Conservation (phyloP, 78 protist genomes). For the Dictyostelium citrinum region DNA sequence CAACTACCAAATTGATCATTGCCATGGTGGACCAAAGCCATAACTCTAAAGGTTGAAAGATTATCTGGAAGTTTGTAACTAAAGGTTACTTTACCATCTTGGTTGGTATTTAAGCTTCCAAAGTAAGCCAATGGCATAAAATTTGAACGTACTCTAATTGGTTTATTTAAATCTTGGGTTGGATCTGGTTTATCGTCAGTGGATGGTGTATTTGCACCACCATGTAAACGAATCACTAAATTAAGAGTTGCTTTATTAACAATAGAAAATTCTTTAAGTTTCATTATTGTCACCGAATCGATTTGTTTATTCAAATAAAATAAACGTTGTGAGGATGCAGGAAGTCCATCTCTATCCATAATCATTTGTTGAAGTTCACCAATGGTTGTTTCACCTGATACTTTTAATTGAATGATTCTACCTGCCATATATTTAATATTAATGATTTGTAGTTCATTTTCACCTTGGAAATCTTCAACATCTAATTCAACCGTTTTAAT, state of each 20-base stretch:
- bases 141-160: conserved; percentile 23
- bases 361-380: not conserved
- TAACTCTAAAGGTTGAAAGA: conserved; percentile 19
- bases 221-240: conserved; percentile 9
- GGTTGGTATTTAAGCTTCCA: not conserved
- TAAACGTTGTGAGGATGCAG: conserved; percentile 17
- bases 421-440: conserved; percentile 20
- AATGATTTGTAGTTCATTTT: not conserved
- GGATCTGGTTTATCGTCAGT: not conserved
- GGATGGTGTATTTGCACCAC: not conserved
- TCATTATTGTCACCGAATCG: not conserved
- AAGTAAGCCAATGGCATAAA: conserved; percentile 23
- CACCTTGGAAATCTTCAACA: not conserved
- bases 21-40: not conserved
- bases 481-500: not conserved
- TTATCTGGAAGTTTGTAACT: conserved; percentile 31
- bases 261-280: not conserved
- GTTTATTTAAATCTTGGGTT: not conserved
- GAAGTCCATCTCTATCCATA: conserved; percentile 41
- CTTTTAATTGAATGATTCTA: not conserved
- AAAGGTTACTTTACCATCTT: not conserved
- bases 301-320: conserved; percentile 37
- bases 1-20: conserved; percentile 1
- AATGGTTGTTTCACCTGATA: not conserved
- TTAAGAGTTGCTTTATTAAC: not conserved